These are phyloP conservation scores for Cutaneotrichosporon arboriforme DNA, from an alignment of 1,284 basidiomycete genomes.

Conservation along the genomic window DNA sequence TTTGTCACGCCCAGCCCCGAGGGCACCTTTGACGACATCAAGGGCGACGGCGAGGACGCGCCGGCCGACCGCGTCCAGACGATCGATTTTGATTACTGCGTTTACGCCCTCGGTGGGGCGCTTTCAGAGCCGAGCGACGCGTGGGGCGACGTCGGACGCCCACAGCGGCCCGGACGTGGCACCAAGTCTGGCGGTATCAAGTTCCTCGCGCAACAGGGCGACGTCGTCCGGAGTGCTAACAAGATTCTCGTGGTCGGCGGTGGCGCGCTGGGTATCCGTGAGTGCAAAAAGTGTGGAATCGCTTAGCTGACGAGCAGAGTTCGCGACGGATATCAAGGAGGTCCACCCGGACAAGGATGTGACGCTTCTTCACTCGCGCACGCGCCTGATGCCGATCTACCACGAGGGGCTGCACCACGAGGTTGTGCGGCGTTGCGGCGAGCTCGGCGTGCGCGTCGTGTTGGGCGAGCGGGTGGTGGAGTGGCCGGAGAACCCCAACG, in stretches of 20 bases:
- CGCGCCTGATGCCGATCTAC: conserved; percentile 49
- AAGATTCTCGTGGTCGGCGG: conserved; percentile 48
- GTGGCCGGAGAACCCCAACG: conserved; percentile 35
- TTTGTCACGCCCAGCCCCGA: conserved; percentile 40
- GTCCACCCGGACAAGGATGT: conserved; percentile 47
- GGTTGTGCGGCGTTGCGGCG: conserved; percentile 39
- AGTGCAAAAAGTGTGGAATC: conserved; percentile 20
- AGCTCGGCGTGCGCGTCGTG: conserved; percentile 48
- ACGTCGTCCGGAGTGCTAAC: conserved; percentile 38
- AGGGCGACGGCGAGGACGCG: conserved; percentile 10
- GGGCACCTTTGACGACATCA: conserved; percentile 13
- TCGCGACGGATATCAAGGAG: conserved; percentile 50
- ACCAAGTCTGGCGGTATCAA: conserved; percentile 34
- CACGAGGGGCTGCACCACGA: conserved; percentile 45
- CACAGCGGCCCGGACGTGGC: conserved; percentile 21
- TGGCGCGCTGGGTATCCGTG: conserved; percentile 52
- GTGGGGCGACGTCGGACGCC: conserved; percentile 26
- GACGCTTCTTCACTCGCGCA: conserved; percentile 51
- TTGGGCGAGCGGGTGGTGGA: conserved; percentile 47
- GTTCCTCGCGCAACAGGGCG: conserved; percentile 27
- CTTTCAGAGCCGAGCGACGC: conserved; percentile 45
- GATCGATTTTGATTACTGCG: conserved; percentile 47
- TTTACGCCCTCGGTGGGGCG: conserved; percentile 48
- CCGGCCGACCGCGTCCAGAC: conserved; percentile 15
- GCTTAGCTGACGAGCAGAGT: conserved; percentile 34